Evolutionary conservation across 305 asterid species (phyloP), one percentile per base, ranked within the genome.

Genomic region (Fraxinus sp.): DNA sequence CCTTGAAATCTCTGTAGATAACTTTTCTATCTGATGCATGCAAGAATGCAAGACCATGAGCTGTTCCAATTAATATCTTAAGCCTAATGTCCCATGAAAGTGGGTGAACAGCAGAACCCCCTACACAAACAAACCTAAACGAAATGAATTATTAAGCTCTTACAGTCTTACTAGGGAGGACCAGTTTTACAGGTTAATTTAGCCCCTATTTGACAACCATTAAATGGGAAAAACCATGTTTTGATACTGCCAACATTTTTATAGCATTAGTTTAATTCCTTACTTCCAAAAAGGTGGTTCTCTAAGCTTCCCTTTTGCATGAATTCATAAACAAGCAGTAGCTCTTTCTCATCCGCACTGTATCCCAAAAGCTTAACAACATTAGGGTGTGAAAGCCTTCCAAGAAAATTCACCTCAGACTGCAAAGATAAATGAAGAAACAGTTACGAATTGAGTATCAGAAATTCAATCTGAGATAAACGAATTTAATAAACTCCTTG

Each of bases 1-100:
- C 93, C 91, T 94, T 94, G 88, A 94, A 91, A 79, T 94, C 98
- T 85, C 98, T 82, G 33, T 91, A 91, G 72, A 94, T 94, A 49
- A 94, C 93, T 86, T 90, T 89, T 33, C 79, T 79, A 83, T 94
- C 96, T 0, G 91, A 87, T 6, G 89, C 85, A 57, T 93, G 98
- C 88, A 94, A 83, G 89, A 86, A 92, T 11, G 90, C 93, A 39
- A 94, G 92, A 18, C 96, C 98, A 33, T 88, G 87, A 68, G 95
- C 98, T 62, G 97, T 94, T 55, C 91, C 98, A 0, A 87, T 89
- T 70, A 91, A 55, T 74, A 92, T 90, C 91, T 87, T 89, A 10
- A 94, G 88, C 88, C 97, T 86, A 77, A 86, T 86, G 16, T 88
- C 90, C 98, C 98, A 94, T 20, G 95, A 86, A 77, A 94, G 94